Conservation (phyloP, 2,329 filamentous ascomycete genomes). For the Xylaria digitata region DNA sequence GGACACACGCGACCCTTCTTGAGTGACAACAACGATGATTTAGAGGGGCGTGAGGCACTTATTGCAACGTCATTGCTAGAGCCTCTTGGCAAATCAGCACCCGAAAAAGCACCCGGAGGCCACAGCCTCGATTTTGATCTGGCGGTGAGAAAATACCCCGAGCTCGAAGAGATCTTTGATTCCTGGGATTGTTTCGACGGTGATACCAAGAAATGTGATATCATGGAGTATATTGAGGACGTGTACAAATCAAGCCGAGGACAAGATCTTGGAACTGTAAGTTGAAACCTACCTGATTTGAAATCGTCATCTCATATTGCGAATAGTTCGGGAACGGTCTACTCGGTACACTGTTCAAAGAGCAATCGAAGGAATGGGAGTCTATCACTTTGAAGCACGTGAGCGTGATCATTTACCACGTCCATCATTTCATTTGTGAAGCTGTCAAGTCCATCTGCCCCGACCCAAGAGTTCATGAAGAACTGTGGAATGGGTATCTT, state of each 20-base stretch:
- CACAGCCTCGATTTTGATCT: background rate
- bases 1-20: slow-evolving; percentile 46
- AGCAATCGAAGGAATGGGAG: slow-evolving; percentile 62
- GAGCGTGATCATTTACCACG: slow-evolving; percentile 54
- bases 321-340: slow-evolving; percentile 45
- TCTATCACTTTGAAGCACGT: slow-evolving; percentile 58
- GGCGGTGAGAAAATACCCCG: slow-evolving; percentile 27
- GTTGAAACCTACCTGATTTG: slow-evolving; percentile 5
- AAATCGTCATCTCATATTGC: slow-evolving; percentile 7
- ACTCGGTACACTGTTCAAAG: slow-evolving; percentile 57
- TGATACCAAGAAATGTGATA: slow-evolving; percentile 43
- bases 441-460: slow-evolving; percentile 55
- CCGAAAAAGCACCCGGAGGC: too few relatives aligned
- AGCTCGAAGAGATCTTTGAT: slow-evolving; percentile 48
- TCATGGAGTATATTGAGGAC: slow-evolving; percentile 58
- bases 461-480: slow-evolving; percentile 54
- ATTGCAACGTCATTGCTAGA: too few relatives aligned
- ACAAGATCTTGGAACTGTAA: slow-evolving; percentile 57
- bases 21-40: background rate
- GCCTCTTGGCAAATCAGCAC: too few relatives aligned
- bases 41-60: background rate
- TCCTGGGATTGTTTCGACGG: slow-evolving; percentile 35
- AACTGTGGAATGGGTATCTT: slow-evolving; percentile 54
- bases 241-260: slow-evolving; percentile 56
- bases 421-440: slow-evolving; percentile 59